These are phyloP conservation scores for Glycine latifolia DNA, from an alignment of 306 rosid genomes.

Conservation along the genomic window DNA sequence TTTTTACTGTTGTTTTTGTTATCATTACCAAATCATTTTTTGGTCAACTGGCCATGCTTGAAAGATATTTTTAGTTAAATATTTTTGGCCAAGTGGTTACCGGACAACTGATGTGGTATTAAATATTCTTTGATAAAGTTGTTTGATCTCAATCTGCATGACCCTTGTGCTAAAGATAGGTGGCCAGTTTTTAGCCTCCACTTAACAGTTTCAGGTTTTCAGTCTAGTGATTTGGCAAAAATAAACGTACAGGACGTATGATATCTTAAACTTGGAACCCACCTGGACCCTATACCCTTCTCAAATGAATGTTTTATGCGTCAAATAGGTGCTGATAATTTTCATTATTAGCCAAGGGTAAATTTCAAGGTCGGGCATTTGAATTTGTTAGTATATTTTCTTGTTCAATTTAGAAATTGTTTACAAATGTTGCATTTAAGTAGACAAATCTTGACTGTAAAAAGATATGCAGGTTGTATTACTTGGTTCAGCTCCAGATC, in stretches of 20 bases:
- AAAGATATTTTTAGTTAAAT: conserved; percentile 8
- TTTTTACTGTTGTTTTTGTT: not conserved
- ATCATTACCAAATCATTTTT: conserved; percentile 28
- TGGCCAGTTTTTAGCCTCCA: too few species aligned
- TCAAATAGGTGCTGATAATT: conserved; percentile 32
- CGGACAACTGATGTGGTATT: conserved; percentile 16
- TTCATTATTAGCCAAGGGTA: conserved; percentile 35
- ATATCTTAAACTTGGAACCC: conserved; percentile 25
- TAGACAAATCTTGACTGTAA: conserved; percentile 33
- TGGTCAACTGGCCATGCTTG: not conserved
- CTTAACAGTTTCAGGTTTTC: too few species aligned
- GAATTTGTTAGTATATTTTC: conserved; percentile 28
- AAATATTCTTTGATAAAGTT: conserved; percentile 14
- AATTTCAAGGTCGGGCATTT: conserved; percentile 12
- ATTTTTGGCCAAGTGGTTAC: conserved; percentile 28
- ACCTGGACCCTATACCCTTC: conserved; percentile 10
- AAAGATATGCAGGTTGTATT: conserved; percentile 76
- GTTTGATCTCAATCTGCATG: conserved; percentile 25
- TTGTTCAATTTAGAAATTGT: conserved; percentile 28
- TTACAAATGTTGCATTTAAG: conserved; percentile 28
- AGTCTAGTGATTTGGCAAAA: not conserved
- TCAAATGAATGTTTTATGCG: conserved; percentile 18
- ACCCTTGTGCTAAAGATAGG: not conserved
- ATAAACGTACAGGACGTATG: conserved; percentile 5
- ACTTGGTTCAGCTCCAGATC: conserved; percentile 99